Conservation (phyloP, 176 grass and related monocot genomes). For the Otatea glauca region DNA sequence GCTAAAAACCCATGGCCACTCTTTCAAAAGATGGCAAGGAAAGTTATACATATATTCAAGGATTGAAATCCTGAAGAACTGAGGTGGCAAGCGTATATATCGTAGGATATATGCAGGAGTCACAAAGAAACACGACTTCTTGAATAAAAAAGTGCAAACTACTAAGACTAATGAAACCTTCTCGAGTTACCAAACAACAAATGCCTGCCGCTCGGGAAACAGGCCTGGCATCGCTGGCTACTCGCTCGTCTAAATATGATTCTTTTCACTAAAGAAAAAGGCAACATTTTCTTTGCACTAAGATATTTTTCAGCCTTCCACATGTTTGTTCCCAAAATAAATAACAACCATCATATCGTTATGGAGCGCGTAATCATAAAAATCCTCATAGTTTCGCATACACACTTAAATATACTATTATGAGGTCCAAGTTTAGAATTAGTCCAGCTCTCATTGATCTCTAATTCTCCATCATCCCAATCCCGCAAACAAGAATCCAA, state of each 20-base stretch:
- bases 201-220: neutral
- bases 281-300: neutral
- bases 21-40: neutral
- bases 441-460: neutral
- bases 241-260: neutral
- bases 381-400: neutral
- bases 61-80: neutral
- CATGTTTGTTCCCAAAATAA: neutral
- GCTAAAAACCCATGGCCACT: neutral
- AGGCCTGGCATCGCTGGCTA: neutral
- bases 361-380: neutral
- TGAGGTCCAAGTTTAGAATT: neutral
- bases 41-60: neutral
- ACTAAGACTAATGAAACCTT: constrained; percentile 8
- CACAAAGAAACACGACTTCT: neutral
- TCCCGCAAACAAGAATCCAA: neutral
- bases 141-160: constrained; percentile 8
- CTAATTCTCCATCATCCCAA: neutral
- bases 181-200: neutral
- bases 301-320: neutral
- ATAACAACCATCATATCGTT: neutral
- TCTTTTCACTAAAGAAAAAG: neutral
- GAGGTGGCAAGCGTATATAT: neutral
- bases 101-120: neutral
- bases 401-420: neutral